phyloP scores from a whole-genome alignment of 345 rosid species.

The Brassica juncea region DNA sequence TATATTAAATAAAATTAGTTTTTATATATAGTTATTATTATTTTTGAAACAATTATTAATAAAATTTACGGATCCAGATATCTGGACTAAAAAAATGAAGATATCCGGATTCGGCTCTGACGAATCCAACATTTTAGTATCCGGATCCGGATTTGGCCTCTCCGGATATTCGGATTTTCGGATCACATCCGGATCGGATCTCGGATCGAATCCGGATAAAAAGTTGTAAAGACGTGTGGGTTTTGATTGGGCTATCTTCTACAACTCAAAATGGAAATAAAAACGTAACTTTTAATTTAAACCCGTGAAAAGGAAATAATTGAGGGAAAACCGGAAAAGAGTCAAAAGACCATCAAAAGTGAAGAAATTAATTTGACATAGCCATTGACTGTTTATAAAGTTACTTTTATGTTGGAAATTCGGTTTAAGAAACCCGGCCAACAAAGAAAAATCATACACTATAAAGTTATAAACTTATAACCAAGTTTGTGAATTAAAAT shows the following conservation, averaged over 20 bases:
- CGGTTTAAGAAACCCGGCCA: not conserved
- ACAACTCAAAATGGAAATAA: not conserved
- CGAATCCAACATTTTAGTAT: too few relatives aligned
- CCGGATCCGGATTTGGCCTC: too few relatives aligned
- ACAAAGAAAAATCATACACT: not conserved
- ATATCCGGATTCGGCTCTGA: too few relatives aligned
- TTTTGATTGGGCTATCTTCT: constrained; percentile 23
- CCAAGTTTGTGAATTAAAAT: not conserved
- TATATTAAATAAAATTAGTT: too few relatives aligned
- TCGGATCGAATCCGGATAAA: too few relatives aligned
- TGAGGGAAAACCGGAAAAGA: not conserved
- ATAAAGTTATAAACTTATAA: not conserved
- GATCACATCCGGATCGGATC: too few relatives aligned
- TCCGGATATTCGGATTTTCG: too few relatives aligned
- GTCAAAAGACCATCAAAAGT: not conserved
- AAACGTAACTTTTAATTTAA: not conserved
- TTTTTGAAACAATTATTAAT: too few relatives aligned
- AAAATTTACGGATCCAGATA: too few relatives aligned
- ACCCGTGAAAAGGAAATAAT: not conserved
- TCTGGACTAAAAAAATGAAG: too few relatives aligned
- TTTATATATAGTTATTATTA: too few relatives aligned
- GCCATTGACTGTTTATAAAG: not conserved
- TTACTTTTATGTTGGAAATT: not conserved
- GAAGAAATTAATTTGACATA: not conserved
- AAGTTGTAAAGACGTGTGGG: not conserved